Evolutionary conservation across 139 green algal genomes (phyloP).

Genomic region (Astrephomene gubernaculifera): DNA sequence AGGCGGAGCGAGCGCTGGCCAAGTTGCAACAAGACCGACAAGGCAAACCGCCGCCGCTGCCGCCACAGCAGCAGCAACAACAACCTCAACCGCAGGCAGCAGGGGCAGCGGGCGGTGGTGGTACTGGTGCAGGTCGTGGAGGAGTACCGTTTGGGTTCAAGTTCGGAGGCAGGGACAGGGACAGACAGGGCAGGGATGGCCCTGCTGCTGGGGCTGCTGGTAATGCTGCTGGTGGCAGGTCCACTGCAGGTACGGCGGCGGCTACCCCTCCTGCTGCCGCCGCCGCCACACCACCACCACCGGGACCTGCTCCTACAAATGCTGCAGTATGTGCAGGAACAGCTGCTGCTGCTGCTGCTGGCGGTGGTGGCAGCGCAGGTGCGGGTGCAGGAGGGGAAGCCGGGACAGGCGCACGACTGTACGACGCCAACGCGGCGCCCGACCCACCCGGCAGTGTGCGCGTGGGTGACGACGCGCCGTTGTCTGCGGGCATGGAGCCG

Average conservation of each 20-base stretch:
- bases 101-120: background rate
- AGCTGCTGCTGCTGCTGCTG: background rate
- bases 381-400: background rate
- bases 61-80: too few relatives aligned
- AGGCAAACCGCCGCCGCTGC: background rate
- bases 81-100: too few relatives aligned
- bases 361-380: background rate
- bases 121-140: too few relatives aligned
- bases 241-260: background rate
- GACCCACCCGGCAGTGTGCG: constrained; percentile 27
- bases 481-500: constrained; percentile 14
- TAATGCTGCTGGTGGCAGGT: too few relatives aligned
- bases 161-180: too few relatives aligned
- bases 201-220: too few relatives aligned
- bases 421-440: background rate
- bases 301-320: too few relatives aligned
- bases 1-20: constrained; percentile 29
- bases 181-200: too few relatives aligned
- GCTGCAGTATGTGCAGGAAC: too few relatives aligned
- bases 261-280: background rate
- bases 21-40: constrained; percentile 46
- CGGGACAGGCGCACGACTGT: background rate
- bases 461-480: constrained; percentile 20
- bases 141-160: too few relatives aligned
- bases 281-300: too few relatives aligned